phyloP scores from a whole-genome alignment of 2,329 filamentous ascomycete genomes.

The Hypoxylon sp. region DNA sequence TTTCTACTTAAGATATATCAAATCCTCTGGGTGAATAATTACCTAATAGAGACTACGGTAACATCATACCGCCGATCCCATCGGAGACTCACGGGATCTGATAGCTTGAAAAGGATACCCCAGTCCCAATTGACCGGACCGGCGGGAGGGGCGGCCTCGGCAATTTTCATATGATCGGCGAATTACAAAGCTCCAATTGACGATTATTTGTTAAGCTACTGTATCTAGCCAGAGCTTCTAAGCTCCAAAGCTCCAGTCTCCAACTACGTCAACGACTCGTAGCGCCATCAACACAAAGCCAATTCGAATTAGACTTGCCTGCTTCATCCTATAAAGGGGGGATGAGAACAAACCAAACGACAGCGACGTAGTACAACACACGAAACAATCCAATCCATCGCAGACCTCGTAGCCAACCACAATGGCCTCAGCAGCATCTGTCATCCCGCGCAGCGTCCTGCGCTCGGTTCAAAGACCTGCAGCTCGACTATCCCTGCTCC shows the following conservation, averaged over 20 bases:
- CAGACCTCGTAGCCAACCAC: not conserved
- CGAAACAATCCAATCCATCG: not conserved
- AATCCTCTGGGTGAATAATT: not conserved
- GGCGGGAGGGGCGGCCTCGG: constrained; percentile 40
- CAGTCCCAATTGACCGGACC: constrained; percentile 8
- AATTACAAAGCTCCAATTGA: constrained; percentile 45
- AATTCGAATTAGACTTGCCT: constrained; percentile 10
- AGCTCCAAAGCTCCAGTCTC: constrained; percentile 18
- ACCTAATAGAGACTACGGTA: constrained; percentile 2
- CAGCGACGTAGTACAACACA: not conserved
- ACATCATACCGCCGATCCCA: constrained; percentile 22
- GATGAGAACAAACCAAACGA: constrained; percentile 13
- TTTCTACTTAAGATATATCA: not conserved
- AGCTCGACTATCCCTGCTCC: constrained; percentile 18
- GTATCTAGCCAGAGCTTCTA: constrained; percentile 10
- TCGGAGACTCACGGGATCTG: constrained; percentile 25
- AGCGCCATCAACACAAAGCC: constrained; percentile 11
- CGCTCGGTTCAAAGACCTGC: constrained; percentile 43
- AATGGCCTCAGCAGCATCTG: constrained; percentile 47
- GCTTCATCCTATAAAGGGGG: not conserved
- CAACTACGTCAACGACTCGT: constrained; percentile 35
- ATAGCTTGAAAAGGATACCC: constrained; percentile 13
- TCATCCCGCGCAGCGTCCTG: constrained; percentile 41
- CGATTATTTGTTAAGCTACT: constrained; percentile 17
- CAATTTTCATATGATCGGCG: constrained; percentile 40